Evolutionary conservation across 2,329 filamentous ascomycete species (phyloP).

Genomic region (Exophiala dermatitidis): DNA sequence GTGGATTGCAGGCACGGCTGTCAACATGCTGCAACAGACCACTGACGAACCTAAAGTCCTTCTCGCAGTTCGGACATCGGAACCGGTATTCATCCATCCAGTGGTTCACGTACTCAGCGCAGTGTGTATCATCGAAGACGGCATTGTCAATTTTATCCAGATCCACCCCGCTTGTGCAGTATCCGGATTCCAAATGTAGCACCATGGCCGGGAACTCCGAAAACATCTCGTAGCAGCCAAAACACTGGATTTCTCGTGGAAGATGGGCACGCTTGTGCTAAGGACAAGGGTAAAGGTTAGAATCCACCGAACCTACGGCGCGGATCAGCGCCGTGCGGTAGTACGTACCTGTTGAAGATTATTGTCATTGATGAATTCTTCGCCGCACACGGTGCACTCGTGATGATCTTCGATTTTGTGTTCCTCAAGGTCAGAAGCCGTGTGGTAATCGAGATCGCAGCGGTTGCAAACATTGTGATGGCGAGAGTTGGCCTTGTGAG

Average conservation of each 20-base stretch:
- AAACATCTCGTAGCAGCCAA: conserved; percentile 24
- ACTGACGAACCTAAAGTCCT: conserved; percentile 17
- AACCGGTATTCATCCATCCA: conserved; percentile 8
- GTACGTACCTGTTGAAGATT: conserved; percentile 22
- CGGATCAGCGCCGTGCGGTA: neutral
- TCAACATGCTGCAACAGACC: conserved; percentile 27
- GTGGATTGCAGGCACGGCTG: conserved; percentile 7
- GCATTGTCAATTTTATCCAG: conserved; percentile 10
- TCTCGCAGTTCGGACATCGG: conserved; percentile 21
- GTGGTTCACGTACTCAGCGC: neutral
- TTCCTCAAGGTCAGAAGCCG: neutral
- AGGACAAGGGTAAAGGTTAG: neutral
- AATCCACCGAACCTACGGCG: neutral
- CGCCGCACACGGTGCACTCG: conserved; percentile 15
- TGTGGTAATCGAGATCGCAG: conserved; percentile 3
- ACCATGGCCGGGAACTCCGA: conserved; percentile 26
- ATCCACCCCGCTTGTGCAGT: conserved; percentile 15
- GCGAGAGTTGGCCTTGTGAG: conserved; percentile 7
- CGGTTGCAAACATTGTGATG: conserved; percentile 9
- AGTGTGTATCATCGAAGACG: conserved; percentile 5
- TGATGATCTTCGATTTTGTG: conserved; percentile 17
- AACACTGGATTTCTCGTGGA: conserved; percentile 17
- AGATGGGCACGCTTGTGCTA: conserved; percentile 26
- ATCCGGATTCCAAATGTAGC: conserved; percentile 28
- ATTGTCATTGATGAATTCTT: conserved; percentile 18